Evolutionary conservation across 1,284 basidiomycete genomes (phyloP), one percentile per base, ranked within the genome.

Genomic region (Xerocomus cyaneibrunnescens): DNA sequence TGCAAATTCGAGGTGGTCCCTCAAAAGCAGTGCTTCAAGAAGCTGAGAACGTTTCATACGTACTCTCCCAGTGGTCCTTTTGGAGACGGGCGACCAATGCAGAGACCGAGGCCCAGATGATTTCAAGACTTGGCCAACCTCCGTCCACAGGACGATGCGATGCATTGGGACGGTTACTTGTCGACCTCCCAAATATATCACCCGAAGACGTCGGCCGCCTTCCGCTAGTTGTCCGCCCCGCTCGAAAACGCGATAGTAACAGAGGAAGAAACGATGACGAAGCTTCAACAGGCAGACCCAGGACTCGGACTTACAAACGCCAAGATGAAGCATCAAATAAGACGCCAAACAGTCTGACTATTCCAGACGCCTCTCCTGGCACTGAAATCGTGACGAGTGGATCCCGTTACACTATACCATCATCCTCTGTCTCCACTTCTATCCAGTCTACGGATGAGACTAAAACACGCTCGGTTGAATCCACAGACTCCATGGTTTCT

Each of bases 91-190:
- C 12, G 5, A 45, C n/a, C 1, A n/a, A 28, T 21, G 6, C 13
- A 22, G 55, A 51, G 31, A 40, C 46, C 7, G 31, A 50, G 8
- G 17, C 16, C 1, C 3, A 6, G 25, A 51, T 7, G 25, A 30
- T 50, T 4, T 37, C 45, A 5, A 31, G 28, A 6, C 55, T 53
- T 3, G 32, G 41, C n/a, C 23, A 27, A 2, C 9, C 23, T 30
- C 55, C 49, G 8, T 38, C 35, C 0, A 47, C 36, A 4, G 54
- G 55, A 32, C 36, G 41, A 17, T 56, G 45, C 10, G 55, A 56
- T 7, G 45, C 49, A 10, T 13, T 56, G 7, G 54, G 54, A 7
- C 48, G 54, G 7, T 17, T 57, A 1, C 28, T 57, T 13, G 48
- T 52, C n/a, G 28, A 57, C 7, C 23, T 57, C 8, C 44, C 48